These are phyloP conservation scores for Alloascoidea hylecoeti DNA, from an alignment of 805 yeast species.

Conservation along the genomic window DNA sequence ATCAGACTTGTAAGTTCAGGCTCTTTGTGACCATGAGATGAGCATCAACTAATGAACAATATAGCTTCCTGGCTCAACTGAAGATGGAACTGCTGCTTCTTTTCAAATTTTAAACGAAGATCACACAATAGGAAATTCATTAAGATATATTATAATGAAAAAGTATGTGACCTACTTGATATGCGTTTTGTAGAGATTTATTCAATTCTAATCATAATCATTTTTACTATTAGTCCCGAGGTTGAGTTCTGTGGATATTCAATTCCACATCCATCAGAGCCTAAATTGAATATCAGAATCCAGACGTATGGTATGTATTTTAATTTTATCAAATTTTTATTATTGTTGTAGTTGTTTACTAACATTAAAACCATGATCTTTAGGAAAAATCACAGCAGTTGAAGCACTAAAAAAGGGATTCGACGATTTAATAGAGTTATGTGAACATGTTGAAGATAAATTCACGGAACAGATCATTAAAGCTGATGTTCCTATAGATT, in stretches of 20 bases:
- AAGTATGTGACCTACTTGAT: constrained; percentile 21
- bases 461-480: neutral
- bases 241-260: constrained; percentile 98
- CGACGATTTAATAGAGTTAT: constrained; percentile 68
- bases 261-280: constrained; percentile 95
- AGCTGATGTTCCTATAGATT: neutral
- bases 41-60: constrained; percentile 24
- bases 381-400: constrained; percentile 56
- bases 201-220: too few species aligned
- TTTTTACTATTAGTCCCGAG: constrained; percentile 55
- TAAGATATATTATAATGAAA: constrained; percentile 90
- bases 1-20: neutral
- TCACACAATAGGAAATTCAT: constrained; percentile 90
- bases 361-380: neutral
- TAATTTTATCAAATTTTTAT: neutral
- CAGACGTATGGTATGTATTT: constrained; percentile 67
- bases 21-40: too few species aligned
- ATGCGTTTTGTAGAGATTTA: too few species aligned
- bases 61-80: constrained; percentile 70
- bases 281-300: constrained; percentile 76
- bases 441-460: constrained; percentile 66
- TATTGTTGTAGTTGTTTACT: constrained; percentile 2
- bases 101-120: constrained; percentile 91
- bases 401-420: constrained; percentile 90
- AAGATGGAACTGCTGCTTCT: constrained; percentile 90